Evolutionary conservation across 495 filamentous ascomycete species (phyloP), one percentile per base, ranked within the genome.

Genomic region (Penicillium paxilli): DNA sequence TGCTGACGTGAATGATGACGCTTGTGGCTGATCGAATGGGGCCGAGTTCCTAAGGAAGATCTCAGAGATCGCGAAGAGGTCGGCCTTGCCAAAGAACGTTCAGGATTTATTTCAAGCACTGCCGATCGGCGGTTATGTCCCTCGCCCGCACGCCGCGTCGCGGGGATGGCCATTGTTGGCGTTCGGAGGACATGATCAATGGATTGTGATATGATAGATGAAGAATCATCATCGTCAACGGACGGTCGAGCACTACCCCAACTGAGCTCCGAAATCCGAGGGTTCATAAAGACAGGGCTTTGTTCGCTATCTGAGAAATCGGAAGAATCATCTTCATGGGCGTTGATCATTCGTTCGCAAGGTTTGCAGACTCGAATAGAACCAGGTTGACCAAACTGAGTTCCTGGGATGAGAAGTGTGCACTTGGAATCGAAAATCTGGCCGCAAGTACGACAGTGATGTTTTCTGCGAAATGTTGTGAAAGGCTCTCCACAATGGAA

Each of bases 341-440:
- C 90, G 62, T 93, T 89, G 49, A 98, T 96, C 66, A 98, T 92
- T 49, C 80, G 79, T 63, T 97, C 86, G 64, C 95, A 99, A n/a
- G 90, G 87, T 61, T 92, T 96, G 72, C 95, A 99, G 24, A 98
- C 91, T 57, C 95, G 80, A 44, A 99, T 79, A 23, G 86, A 88
- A 2, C 91, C 88, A 47, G 85, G 82, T 50, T 96, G 90, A n/a
- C 91, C 91, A 69, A 98, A 97, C 25, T 84, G 81, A 49, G 86
- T 81, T 4, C 93, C 94, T 12, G 91, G 83, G 21, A 99, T 88
- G 12, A 92, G 81, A 33, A 89, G 86, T 3, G 95, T 99, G 70
- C 95, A 99, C 68, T 96, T 96, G 1, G 90, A 89, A 71, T 97
- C 94, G 65, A 98, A 98, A 33, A 99, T 99, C 65, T 96, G 95